Evolutionary conservation across 306 rosid species (phyloP).

Genomic region (Urtica urens): DNA sequence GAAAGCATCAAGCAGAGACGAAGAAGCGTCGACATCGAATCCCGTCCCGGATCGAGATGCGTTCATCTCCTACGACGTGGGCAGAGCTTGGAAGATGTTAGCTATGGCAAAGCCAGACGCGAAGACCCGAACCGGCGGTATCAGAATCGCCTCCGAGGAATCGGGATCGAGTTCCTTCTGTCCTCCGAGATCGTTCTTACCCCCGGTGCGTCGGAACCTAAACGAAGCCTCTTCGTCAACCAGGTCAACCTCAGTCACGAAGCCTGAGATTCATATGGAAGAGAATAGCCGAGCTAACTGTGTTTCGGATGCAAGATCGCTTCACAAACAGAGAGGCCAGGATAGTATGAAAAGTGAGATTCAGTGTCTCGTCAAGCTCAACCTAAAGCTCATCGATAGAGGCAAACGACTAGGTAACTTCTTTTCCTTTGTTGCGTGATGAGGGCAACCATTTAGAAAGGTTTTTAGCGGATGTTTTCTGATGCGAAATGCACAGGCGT

Average conservation of each 20-base stretch:
- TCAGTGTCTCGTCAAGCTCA: slow-evolving; percentile 60
- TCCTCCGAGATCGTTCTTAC: too few species aligned
- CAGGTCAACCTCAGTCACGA: too few species aligned
- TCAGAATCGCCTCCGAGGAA: too few species aligned
- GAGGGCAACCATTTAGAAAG: not conserved
- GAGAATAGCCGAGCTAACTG: too few species aligned
- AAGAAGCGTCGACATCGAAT: too few species aligned
- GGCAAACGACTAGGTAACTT: slow-evolving; percentile 44
- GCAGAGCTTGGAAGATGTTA: slow-evolving; percentile 83
- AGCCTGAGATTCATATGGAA: too few species aligned
- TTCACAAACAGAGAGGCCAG: slow-evolving; percentile 14
- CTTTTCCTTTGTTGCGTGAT: not conserved
- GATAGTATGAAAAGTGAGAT: slow-evolving; percentile 53
- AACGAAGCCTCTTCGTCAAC: too few species aligned
- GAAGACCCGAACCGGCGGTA: slow-evolving; percentile 1
- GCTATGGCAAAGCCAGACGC: slow-evolving; percentile 36
- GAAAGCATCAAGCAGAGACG: slow-evolving; percentile 17
- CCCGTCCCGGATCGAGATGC: slow-evolving; percentile 18
- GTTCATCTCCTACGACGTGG: slow-evolving; percentile 31
- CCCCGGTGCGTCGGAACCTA: too few species aligned
- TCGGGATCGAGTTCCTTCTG: too few species aligned
- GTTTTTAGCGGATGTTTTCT: not conserved
- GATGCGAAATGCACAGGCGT: slow-evolving; percentile 24
- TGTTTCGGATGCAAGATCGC: not conserved
- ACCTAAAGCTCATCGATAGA: slow-evolving; percentile 47